phyloP scores from a whole-genome alignment of 164 flowering plant genomes.

The Magnolia changhungtana region DNA sequence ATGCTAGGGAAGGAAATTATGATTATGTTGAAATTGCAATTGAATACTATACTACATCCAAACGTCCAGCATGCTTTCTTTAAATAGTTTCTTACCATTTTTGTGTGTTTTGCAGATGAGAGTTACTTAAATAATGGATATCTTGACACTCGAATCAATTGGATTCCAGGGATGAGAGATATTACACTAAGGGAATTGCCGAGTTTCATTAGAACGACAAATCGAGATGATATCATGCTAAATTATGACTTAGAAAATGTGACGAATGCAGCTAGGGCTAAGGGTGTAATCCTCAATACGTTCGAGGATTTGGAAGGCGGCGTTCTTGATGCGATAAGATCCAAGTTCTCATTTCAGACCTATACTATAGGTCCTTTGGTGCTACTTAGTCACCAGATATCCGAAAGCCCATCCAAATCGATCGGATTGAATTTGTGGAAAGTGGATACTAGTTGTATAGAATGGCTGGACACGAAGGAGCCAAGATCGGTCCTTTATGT shows the following conservation, averaged over 20 bases:
- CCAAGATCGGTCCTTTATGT: slow-evolving; percentile 44
- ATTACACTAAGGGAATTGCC: slow-evolving; percentile 8
- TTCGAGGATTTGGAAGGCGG: background rate
- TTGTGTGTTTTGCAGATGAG: slow-evolving; percentile 3
- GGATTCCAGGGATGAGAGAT: slow-evolving; percentile 11
- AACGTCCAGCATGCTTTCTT: too few species aligned
- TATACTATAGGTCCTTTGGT: slow-evolving; percentile 1
- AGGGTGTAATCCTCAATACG: slow-evolving; percentile 8
- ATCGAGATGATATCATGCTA: slow-evolving; percentile 8
- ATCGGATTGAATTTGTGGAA: slow-evolving; percentile 33
- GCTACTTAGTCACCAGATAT: background rate
- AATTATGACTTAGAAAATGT: background rate
- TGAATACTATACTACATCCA: too few species aligned
- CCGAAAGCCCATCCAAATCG: background rate
- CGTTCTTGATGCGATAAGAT: background rate
- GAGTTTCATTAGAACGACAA: slow-evolving; percentile 4
- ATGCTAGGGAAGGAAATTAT: too few species aligned
- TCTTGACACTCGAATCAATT: slow-evolving; percentile 4
- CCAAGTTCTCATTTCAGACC: background rate
- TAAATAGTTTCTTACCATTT: background rate
- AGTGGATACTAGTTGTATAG: slow-evolving; percentile 36
- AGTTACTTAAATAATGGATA: slow-evolving; percentile 6
- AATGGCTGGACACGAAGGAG: slow-evolving; percentile 44
- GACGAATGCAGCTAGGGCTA: background rate
- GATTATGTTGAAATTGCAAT: too few species aligned